These are phyloP conservation scores for Crithidia sp. DNA, from an alignment of 208 protist genomes.

Conservation along the genomic window DNA sequence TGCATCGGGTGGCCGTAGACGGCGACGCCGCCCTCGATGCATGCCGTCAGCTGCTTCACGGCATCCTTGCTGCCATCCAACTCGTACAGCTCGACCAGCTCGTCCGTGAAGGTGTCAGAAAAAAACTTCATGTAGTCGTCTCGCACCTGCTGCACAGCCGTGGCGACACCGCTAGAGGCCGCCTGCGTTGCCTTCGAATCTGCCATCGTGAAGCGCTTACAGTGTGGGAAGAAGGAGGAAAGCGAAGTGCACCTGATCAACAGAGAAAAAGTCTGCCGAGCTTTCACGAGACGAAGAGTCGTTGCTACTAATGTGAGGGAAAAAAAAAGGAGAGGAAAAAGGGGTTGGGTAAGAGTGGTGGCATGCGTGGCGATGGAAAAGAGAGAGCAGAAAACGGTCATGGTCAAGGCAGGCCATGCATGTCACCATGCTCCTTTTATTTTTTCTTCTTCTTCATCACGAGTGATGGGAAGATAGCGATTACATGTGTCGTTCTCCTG, in stretches of 20 bases:
- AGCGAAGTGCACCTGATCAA: not conserved
- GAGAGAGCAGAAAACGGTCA: too few relatives aligned
- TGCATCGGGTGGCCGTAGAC: constrained; percentile 79
- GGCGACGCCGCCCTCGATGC: constrained; percentile 81
- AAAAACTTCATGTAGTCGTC: constrained; percentile 92
- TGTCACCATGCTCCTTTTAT: too few relatives aligned
- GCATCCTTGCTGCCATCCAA: constrained; percentile 75
- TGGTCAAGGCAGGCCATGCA: too few relatives aligned
- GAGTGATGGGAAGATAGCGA: too few relatives aligned
- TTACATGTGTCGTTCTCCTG: too few relatives aligned
- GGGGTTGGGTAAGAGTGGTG: too few relatives aligned
- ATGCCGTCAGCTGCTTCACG: constrained; percentile 80
- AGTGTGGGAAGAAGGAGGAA: not conserved
- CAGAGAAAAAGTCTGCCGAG: not conserved
- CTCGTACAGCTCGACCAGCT: constrained; percentile 84
- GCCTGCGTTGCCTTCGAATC: not conserved
- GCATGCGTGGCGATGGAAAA: too few relatives aligned
- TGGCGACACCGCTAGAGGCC: constrained; percentile 12
- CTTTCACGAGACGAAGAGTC: too few relatives aligned
- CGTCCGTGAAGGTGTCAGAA: constrained; percentile 82
- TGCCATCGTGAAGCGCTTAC: not conserved
- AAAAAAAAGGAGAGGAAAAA: too few relatives aligned
- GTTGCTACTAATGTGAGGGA: too few relatives aligned
- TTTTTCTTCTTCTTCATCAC: too few relatives aligned
- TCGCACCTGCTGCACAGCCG: constrained; percentile 51